Percentiles rank a stretch among this genome's conserved stretches.
Conservation (phyloP, 192 early-diverging fungal species). For the Chytriomyces hyalinus region DNA sequence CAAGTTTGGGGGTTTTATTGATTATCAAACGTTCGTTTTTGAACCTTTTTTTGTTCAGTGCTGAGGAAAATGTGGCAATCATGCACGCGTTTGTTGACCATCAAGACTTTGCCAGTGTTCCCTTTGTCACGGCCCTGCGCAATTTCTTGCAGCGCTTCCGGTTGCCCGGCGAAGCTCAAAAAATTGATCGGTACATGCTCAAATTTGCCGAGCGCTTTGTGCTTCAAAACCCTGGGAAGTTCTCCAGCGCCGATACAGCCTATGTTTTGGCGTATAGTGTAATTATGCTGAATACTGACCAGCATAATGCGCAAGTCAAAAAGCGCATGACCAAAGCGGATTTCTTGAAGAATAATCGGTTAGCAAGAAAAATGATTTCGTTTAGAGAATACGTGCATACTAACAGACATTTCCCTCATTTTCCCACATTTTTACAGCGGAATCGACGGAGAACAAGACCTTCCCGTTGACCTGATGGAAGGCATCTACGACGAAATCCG, state of each 20-base stretch:
- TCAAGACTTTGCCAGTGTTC: conserved; percentile 74
- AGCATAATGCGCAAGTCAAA: conserved; percentile 91
- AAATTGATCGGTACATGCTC: conserved; percentile 93
- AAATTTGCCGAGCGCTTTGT: conserved; percentile 84
- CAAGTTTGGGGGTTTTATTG: not conserved
- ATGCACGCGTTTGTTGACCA: conserved; percentile 95
- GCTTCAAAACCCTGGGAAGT: conserved; percentile 74
- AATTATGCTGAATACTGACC: conserved; percentile 99
- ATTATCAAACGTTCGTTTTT: not conserved
- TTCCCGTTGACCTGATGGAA: conserved; percentile 70
- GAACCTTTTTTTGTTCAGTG: conserved; percentile 2
- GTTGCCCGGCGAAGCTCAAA: conserved; percentile 95
- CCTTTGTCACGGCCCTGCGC: conserved; percentile 90
- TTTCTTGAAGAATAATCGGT: conserved; percentile 84
- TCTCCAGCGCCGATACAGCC: conserved; percentile 79
- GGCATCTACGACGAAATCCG: conserved; percentile 83
- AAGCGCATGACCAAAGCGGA: conserved; percentile 81
- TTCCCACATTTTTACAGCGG: conserved; percentile 53
- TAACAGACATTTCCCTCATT: not conserved
- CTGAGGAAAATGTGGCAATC: conserved; percentile 81
- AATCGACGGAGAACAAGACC: conserved; percentile 82
- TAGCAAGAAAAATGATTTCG: not conserved
- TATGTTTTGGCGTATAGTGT: conserved; percentile 89
- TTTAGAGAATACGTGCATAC: not conserved
- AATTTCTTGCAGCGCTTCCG: conserved; percentile 87